phyloP scores from a whole-genome alignment of 371 early-diverging fungal species.

The Coelomomyces lativittatus region DNA sequence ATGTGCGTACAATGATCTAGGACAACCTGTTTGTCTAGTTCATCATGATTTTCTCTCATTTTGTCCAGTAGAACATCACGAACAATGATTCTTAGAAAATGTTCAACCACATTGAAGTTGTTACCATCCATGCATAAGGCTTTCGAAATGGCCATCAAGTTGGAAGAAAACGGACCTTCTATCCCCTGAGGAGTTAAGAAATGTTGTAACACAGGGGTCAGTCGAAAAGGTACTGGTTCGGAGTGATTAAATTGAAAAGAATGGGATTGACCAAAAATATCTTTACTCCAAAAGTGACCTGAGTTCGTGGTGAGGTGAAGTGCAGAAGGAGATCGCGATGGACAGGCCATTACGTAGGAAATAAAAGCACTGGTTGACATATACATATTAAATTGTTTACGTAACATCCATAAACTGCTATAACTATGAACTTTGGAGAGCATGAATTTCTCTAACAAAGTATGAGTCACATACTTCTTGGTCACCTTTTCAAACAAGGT shows the following conservation, averaged over 20 bases:
- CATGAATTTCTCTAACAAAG: conserved; percentile 7
- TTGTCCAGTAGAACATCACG: conserved; percentile 69
- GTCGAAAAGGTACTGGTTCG: conserved; percentile 87
- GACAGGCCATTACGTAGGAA: conserved; percentile 69
- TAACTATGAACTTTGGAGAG: conserved; percentile 19
- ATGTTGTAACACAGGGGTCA: conserved; percentile 87
- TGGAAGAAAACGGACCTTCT: conserved; percentile 70
- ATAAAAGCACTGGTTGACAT: conserved; percentile 71
- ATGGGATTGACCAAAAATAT: conserved; percentile 46
- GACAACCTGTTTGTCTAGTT: conserved; percentile 17
- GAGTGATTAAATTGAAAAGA: conserved; percentile 9
- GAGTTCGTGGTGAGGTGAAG: conserved; percentile 62
- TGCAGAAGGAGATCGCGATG: conserved; percentile 69
- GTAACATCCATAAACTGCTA: conserved; percentile 73
- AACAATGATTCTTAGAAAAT: conserved; percentile 64
- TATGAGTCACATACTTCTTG: conserved; percentile 23
- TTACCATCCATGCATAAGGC: conserved; percentile 19
- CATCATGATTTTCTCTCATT: conserved; percentile 29
- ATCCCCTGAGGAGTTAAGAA: conserved; percentile 79
- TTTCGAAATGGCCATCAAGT: conserved; percentile 58
- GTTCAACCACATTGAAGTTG: conserved; percentile 21
- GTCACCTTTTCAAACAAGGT: conserved; percentile 58
- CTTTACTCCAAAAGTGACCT: conserved; percentile 63
- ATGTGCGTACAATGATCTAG: conserved; percentile 6
- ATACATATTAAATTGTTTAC: conserved; percentile 79